A percentile compares a stretch with the other conserved stretches of the same genome.
Evolutionary conservation across 768 basidiomycete species (phyloP).

Genomic region (Pleurotus citrinopileatus): DNA sequence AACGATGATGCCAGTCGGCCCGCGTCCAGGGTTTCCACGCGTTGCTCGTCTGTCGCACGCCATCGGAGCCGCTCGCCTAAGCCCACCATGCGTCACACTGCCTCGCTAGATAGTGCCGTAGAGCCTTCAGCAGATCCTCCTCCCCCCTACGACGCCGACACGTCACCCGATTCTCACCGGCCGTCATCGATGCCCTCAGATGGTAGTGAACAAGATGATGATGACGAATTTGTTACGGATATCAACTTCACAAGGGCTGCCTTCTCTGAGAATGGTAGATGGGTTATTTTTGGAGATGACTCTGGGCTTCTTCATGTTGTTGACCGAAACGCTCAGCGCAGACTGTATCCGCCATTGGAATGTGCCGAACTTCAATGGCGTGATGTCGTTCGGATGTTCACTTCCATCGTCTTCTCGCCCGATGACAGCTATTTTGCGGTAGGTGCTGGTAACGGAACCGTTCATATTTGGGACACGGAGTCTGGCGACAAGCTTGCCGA

Average conservation of each 20-base stretch:
- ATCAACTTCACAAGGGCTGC: not conserved
- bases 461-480: slow-evolving; percentile 1
- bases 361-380: not conserved
- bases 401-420: slow-evolving; percentile 7
- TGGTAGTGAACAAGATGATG: not conserved
- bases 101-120: not conserved
- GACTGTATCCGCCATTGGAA: not conserved
- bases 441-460: slow-evolving; percentile 1
- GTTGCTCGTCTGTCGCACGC: not conserved
- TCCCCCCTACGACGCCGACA: not conserved
- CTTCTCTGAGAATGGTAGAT: slow-evolving; percentile 1
- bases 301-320: not conserved
- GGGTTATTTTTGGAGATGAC: slow-evolving; percentile 2
- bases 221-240: not conserved
- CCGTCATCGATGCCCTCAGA: not conserved
- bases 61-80: not conserved
- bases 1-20: too few species aligned
- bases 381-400: slow-evolving; percentile 3
- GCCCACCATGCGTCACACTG: not conserved
- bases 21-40: too few species aligned
- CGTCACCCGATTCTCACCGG: not conserved
- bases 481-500: not conserved
- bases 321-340: not conserved
- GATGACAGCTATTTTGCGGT: not conserved
- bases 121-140: too few species aligned